Evolutionary conservation across 2,329 filamentous ascomycete species (phyloP), one percentile per base, ranked within the genome.

Genomic region (Harringtonia lauricola): DNA sequence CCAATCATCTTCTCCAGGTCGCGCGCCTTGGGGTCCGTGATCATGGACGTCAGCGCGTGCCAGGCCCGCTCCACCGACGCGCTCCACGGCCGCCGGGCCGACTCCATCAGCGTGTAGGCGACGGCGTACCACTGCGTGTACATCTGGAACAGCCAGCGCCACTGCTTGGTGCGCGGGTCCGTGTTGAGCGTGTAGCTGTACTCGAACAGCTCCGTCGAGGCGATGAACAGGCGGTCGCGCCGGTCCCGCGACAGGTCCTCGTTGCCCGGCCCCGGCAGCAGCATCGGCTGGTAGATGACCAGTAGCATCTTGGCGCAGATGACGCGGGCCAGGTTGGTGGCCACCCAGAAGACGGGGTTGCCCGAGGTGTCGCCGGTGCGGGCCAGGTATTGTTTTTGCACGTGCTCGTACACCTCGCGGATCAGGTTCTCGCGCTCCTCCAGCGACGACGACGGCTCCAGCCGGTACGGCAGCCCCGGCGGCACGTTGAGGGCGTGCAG

Each of bases 41-140:
- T 59, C 8, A 55, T 55, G 3, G 55, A 48, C 39, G 59, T 61
- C 19, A 57, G 41, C 18, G 49, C 57, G 39, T 40, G 46, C 58
- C 47, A 61, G 36, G 49, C 57, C 33, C 45, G 58, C 55, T 51
- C 56, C 36, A 55, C 52, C 28, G 50, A 51, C 7, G 56, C 46
- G 36, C 51, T 53, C 56, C 67, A 71, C 2, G 63, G 60, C 0
- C 66, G 59, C 3, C 64, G 65, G 14, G 64, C 66, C 1, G 69
- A 57, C 51, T 76, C 71, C 13, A 77, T 63, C 24, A 79, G 51
- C 1, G 76, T 60, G 49, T 73, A 79, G 0, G 73, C 71, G 4
- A 77, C 66, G 5, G 74, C 71, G 49, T 77, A 67, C 72, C 74
- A 79, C 47, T 77, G 72, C 0, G 68, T 73, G 53, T 76, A 77